These are phyloP conservation scores for Hippophae rhamnoides DNA, from an alignment of 306 rosid species.

Conservation along the genomic window DNA sequence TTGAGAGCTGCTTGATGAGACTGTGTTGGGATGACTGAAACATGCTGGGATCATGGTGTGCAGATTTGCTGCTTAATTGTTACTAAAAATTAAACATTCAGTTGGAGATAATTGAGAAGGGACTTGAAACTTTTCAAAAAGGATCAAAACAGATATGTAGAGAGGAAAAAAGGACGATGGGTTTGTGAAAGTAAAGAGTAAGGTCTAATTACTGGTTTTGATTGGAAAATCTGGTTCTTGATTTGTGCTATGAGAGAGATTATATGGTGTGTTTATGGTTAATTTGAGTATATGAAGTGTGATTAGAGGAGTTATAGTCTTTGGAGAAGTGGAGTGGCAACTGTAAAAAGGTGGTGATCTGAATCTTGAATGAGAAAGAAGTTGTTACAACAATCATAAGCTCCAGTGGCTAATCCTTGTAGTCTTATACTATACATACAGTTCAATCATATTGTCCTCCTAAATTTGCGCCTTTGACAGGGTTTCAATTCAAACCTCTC, in stretches of 20 bases:
- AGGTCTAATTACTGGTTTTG: too few relatives aligned
- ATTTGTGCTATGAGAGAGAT: too few relatives aligned
- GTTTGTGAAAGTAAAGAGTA: too few relatives aligned
- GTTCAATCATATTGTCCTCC: conserved; percentile 33
- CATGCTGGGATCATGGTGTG: conserved; percentile 64
- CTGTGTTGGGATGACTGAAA: conserved; percentile 62
- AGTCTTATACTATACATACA: neutral
- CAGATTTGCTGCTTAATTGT: conserved; percentile 9
- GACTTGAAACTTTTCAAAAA: neutral
- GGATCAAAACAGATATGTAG: neutral
- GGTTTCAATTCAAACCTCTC: conserved; percentile 4
- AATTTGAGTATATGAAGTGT: too few relatives aligned
- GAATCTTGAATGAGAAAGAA: too few relatives aligned
- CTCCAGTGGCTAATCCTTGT: conserved; percentile 19
- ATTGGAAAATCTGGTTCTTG: too few relatives aligned
- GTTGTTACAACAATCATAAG: conserved; percentile 25
- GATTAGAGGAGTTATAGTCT: too few relatives aligned
- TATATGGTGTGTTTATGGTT: too few relatives aligned
- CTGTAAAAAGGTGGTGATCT: too few relatives aligned
- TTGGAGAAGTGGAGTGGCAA: too few relatives aligned
- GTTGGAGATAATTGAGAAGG: neutral
- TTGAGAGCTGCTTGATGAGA: conserved; percentile 32
- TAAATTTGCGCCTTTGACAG: conserved; percentile 53
- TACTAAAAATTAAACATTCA: conserved; percentile 19
- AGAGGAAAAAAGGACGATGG: neutral